phyloP scores from a whole-genome alignment of 768 basidiomycete genomes.

The Phaffia tasmanica region DNA sequence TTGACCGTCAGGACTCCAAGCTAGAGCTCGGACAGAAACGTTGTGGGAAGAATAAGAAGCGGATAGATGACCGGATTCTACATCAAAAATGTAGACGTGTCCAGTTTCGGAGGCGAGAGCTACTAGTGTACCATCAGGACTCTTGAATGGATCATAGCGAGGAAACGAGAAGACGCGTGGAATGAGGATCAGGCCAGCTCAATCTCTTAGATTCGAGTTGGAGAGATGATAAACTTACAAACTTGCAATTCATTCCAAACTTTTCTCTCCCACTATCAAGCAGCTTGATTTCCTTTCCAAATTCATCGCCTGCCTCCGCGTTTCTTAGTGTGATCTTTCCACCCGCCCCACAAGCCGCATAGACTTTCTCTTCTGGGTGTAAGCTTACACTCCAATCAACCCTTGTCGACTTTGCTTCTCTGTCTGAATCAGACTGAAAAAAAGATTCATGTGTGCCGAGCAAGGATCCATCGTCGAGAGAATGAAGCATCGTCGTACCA shows the following conservation, averaged over 20 bases:
- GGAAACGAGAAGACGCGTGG: slow-evolving; percentile 3
- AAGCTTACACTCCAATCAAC: slow-evolving; percentile 13
- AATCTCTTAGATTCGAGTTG: slow-evolving; percentile 56
- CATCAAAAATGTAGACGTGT: slow-evolving; percentile 77
- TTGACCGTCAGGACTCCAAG: slow-evolving; percentile 82
- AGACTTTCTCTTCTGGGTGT: slow-evolving; percentile 19
- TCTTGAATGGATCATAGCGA: slow-evolving; percentile 43
- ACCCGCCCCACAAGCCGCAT: slow-evolving; percentile 19
- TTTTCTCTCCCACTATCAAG: slow-evolving; percentile 37
- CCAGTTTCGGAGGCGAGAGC: slow-evolving; percentile 76
- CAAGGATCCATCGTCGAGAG: slow-evolving; percentile 42
- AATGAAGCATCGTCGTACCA: slow-evolving; percentile 66
- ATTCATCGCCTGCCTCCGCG: slow-evolving; percentile 9
- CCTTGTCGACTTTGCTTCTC: slow-evolving; percentile 20
- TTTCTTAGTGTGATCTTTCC: slow-evolving; percentile 15
- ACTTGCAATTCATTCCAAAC: slow-evolving; percentile 38
- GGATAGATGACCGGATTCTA: slow-evolving; percentile 54
- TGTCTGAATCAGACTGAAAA: slow-evolving; percentile 29
- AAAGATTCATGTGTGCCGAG: slow-evolving; percentile 19
- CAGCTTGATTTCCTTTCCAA: slow-evolving; percentile 27
- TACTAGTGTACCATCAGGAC: slow-evolving; percentile 71
- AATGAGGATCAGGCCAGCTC: slow-evolving; percentile 35
- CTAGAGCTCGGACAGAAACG: slow-evolving; percentile 72
- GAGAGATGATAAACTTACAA: slow-evolving; percentile 58
- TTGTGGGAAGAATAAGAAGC: slow-evolving; percentile 77